Percentiles rank a stretch among this genome's conserved stretches.
Evolutionary conservation across 345 rosid species (phyloP).

Genomic region (Psidium friedrichsthalianum): DNA sequence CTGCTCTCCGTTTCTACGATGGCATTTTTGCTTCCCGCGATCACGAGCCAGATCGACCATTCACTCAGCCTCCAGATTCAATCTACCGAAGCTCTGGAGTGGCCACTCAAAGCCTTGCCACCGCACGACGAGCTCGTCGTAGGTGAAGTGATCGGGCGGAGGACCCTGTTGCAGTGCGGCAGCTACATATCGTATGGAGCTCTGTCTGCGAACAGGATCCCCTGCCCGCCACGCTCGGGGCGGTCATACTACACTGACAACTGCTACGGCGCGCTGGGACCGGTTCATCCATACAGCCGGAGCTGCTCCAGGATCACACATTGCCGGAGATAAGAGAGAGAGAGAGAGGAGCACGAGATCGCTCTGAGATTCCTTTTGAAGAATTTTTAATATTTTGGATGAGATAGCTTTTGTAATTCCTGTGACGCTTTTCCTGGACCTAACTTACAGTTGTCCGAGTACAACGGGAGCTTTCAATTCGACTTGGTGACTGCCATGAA

Average conservation of each 20-base stretch:
- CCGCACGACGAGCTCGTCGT: background rate
- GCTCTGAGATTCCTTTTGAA: background rate
- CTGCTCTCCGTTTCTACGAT: background rate
- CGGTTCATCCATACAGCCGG: slow-evolving; percentile 61
- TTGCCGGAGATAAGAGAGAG: slow-evolving; percentile 46
- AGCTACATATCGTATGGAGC: slow-evolving; percentile 81
- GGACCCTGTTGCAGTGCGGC: background rate
- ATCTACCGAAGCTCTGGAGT: background rate
- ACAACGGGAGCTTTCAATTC: background rate
- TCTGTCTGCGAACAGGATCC: slow-evolving; percentile 66
- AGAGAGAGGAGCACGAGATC: background rate
- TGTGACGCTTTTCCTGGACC: background rate
- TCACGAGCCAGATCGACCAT: background rate
- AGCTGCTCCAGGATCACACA: slow-evolving; percentile 71
- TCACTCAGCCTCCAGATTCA: background rate
- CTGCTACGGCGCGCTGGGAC: slow-evolving; percentile 48
- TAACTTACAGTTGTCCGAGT: background rate
- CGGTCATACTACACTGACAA: slow-evolving; percentile 83
- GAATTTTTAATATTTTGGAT: background rate
- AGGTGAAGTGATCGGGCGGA: background rate
- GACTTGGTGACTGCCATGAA: background rate
- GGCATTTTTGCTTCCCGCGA: background rate
- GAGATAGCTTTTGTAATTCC: background rate
- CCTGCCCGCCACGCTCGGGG: slow-evolving; percentile 86
- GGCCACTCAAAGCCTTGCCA: background rate